Evolutionary conservation across 495 filamentous ascomycete species (phyloP).

Genomic region (Penicillium subrubescens): DNA sequence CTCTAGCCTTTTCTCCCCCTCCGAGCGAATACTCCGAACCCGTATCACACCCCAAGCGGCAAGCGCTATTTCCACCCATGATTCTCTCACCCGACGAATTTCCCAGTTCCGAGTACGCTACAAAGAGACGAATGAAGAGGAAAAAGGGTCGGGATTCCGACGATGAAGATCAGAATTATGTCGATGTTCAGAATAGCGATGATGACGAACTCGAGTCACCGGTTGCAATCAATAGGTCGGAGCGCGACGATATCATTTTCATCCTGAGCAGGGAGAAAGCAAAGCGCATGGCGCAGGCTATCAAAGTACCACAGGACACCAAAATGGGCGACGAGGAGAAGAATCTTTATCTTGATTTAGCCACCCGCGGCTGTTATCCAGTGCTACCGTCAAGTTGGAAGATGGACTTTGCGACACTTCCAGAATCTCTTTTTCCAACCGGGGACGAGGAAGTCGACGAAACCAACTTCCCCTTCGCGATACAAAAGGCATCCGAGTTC

Average conservation of each 20-base stretch:
- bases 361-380: conserved; percentile 62
- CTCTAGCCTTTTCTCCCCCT: background rate
- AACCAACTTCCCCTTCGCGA: conserved; percentile 49
- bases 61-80: background rate
- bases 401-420: conserved; percentile 63
- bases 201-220: conserved; percentile 1
- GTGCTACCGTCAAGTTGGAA: conserved; percentile 57
- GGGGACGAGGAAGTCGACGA: conserved; percentile 20
- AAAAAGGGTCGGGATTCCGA: background rate
- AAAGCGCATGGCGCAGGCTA: conserved; percentile 29
- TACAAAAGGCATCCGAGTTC: conserved; percentile 35
- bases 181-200: conserved; percentile 11
- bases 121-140: background rate
- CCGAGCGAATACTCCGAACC: background rate
- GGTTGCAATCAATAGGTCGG: background rate
- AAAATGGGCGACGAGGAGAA: conserved; percentile 54
- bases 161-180: conserved; percentile 2
- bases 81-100: background rate
- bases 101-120: background rate
- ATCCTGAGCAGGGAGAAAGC: conserved; percentile 35
- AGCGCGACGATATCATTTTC: conserved; percentile 21
- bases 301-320: conserved; percentile 27
- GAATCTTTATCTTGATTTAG: conserved; percentile 55
- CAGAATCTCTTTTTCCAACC: conserved; percentile 55
- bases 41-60: background rate